Evolutionary conservation across 345 rosid genomes (phyloP).

Genomic region (Raphanus raphanistrum): DNA sequence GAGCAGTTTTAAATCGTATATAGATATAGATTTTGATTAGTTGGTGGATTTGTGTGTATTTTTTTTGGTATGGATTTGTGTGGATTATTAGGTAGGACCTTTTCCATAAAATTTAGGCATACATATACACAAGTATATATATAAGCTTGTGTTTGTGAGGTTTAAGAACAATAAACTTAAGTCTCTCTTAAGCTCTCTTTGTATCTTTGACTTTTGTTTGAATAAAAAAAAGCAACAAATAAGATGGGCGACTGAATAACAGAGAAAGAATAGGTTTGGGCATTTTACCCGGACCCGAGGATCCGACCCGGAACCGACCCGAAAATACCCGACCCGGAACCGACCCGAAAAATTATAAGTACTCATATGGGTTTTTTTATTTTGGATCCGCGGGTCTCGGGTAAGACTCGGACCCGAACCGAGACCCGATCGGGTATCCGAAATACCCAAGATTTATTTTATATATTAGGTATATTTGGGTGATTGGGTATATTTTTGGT

Average conservation of each 20-base stretch:
- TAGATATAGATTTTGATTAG: neutral
- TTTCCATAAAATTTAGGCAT: slow-evolving; percentile 13
- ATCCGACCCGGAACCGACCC: too few relatives aligned
- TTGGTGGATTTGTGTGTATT: slow-evolving; percentile 20
- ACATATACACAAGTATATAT: neutral
- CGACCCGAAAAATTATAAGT: too few relatives aligned
- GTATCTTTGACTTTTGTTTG: neutral
- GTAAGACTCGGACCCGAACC: too few relatives aligned
- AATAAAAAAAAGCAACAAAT: neutral
- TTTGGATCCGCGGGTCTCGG: too few relatives aligned
- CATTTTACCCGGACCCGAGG: too few relatives aligned
- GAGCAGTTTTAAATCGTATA: slow-evolving; percentile 13
- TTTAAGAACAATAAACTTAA: neutral
- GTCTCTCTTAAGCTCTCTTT: neutral
- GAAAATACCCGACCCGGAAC: too few relatives aligned
- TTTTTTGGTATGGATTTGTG: slow-evolving; percentile 24
- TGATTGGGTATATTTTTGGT: too few relatives aligned
- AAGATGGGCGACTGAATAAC: neutral
- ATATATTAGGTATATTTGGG: too few relatives aligned
- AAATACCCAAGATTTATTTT: too few relatives aligned
- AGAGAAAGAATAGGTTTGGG: neutral
- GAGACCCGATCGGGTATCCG: too few relatives aligned
- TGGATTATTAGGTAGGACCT: slow-evolving; percentile 35
- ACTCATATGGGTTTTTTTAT: too few relatives aligned
- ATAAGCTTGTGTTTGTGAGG: neutral